Base-by-base conservation (phyloP, 441 rosid genomes). In the Eutrema salsugineum region DNA sequence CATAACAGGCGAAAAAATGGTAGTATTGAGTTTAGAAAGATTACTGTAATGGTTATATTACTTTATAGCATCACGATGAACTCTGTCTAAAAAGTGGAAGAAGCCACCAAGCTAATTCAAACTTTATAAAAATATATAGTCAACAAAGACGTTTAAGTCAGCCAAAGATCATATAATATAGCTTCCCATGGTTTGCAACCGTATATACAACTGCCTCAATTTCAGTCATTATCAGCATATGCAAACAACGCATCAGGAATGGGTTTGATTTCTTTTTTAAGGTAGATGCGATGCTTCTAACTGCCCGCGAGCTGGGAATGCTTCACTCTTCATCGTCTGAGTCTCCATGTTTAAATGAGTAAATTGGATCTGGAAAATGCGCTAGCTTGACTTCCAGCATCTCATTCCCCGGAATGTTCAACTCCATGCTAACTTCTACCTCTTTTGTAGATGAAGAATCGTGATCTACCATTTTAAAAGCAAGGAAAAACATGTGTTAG, bases 321-420 rank as follows among this genome's bases (percentile, higher is more conserved):
- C 27, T 7, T 73, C 68, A 77, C 32, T 71, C 76, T 14, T 71
- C 76, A 3, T 55, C 76, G 9, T 77, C 77, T 24, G 27, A 24
- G 27, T 4, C 27, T 46, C 35, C 80, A 19, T 19, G 72, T 35
- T 71, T 50, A 8, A 42, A 64, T 14, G 16, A 65, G 51, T 77
- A 65, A 12, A 70, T n/a, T 0, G 76, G 76, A 65, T 77, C 72
- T 0, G 72, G 72, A 58, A 16, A 70, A 2, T 57, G 51, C 2
- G 76, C 76, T 43, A 77, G 62, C 72, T 77, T 71, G 9, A 77
- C 72, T 66, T 77, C 80, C 57, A 77, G 8, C 76, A 77, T 71
- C 19, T 70, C 71, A 15, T 64, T 76, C 57, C 67, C 49, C 0
- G 50, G 71, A 20, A 63, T 16, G 12, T 42, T 63, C 39, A 77